phyloP scores from a whole-genome alignment of 768 basidiomycete genomes.

The Psilocybe tampanensis region DNA sequence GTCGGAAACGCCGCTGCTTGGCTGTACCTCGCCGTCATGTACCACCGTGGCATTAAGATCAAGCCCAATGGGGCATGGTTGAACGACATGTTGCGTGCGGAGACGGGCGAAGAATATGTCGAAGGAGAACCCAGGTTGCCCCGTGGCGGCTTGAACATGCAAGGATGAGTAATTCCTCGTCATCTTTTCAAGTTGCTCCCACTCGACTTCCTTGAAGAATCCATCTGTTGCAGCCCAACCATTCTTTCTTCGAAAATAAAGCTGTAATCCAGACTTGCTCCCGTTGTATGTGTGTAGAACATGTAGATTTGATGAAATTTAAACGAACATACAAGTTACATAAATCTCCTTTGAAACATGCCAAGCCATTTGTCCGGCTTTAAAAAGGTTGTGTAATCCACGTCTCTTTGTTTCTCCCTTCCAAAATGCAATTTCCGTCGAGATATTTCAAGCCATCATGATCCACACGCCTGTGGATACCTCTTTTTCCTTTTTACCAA shows the following conservation, averaged over 20 bases:
- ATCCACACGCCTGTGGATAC: conserved; percentile 53
- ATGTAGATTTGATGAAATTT: too few relatives aligned
- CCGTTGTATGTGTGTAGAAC: neutral
- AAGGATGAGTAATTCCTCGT: conserved; percentile 38
- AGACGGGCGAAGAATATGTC: conserved; percentile 71
- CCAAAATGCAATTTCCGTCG: neutral
- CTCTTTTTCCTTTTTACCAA: conserved; percentile 41
- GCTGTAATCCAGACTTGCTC: neutral
- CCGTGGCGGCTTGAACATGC: conserved; percentile 58
- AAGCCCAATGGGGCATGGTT: conserved; percentile 84
- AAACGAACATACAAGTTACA: too few relatives aligned
- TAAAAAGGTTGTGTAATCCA: conserved; percentile 1
- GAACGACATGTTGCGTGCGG: conserved; percentile 77
- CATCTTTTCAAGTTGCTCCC: neutral
- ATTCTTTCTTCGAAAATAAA: neutral
- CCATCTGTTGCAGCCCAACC: neutral
- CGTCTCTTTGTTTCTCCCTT: too few relatives aligned
- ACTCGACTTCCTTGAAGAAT: neutral
- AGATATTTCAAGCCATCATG: conserved; percentile 23
- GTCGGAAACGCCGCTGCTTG: conserved; percentile 75
- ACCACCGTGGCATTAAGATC: conserved; percentile 72
- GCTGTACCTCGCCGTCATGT: conserved; percentile 78
- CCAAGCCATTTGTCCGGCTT: conserved; percentile 15
- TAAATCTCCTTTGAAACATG: neutral
- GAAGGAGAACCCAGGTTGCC: conserved; percentile 74